These are phyloP conservation scores for Peribolospora kevripleyi DNA, from an alignment of 768 basidiomycete species.

Conservation along the genomic window DNA sequence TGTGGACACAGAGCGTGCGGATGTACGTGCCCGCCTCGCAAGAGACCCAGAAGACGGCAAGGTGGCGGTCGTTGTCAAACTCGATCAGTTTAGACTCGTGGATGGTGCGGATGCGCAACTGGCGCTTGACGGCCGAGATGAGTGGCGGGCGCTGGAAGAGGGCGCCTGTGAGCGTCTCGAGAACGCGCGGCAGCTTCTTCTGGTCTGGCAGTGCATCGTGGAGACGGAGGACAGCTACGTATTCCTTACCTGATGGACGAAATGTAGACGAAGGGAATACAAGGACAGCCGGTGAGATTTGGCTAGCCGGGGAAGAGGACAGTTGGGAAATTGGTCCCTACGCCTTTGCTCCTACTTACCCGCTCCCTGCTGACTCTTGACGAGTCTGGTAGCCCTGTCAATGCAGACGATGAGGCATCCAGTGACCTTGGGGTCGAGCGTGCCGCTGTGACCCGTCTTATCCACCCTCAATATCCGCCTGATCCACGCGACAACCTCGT, in stretches of 20 bases:
- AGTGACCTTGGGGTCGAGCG: constrained; percentile 95
- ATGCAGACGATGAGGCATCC: constrained; percentile 98
- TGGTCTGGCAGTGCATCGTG: constrained; percentile 62
- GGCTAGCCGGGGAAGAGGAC: not conserved
- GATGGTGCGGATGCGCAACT: constrained; percentile 88
- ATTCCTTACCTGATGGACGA: constrained; percentile 50
- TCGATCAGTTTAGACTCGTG: constrained; percentile 88
- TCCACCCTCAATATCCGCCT: constrained; percentile 87
- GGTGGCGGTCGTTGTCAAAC: constrained; percentile 88
- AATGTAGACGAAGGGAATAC: not conserved
- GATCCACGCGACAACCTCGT: constrained; percentile 98
- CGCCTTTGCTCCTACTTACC: constrained; percentile 26
- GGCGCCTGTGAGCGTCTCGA: constrained; percentile 91
- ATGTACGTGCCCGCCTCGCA: constrained; percentile 73
- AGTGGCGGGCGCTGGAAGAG: constrained; percentile 96
- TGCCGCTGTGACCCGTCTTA: constrained; percentile 97
- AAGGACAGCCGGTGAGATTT: not conserved
- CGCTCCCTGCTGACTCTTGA: constrained; percentile 96
- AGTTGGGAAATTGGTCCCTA: not conserved
- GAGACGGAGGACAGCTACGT: constrained; percentile 83
- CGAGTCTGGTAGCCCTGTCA: constrained; percentile 87
- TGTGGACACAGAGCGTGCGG: constrained; percentile 88
- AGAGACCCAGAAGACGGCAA: constrained; percentile 94
- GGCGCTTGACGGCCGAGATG: constrained; percentile 96
- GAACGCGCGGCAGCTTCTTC: constrained; percentile 64